Percentiles rank a stretch among this genome's conserved stretches.
Conservation (phyloP, 176 grass and related monocot species). For the Urochloa ruziziensis region DNA sequence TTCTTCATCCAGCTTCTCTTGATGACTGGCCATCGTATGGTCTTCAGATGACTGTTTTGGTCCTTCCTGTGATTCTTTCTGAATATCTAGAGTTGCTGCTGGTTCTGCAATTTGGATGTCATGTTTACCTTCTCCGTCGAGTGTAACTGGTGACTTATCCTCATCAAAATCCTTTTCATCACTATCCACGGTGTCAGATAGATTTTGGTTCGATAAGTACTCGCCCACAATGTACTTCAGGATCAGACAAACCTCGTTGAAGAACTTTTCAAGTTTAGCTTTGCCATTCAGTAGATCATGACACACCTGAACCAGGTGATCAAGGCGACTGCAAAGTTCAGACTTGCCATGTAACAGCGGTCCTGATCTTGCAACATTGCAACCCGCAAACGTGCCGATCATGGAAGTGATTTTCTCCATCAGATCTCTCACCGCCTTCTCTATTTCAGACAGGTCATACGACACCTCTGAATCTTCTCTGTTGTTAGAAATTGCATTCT, state of each 20-base stretch:
- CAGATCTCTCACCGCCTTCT: conserved; percentile 16
- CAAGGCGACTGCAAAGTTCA: conserved; percentile 38
- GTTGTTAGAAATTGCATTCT: background rate
- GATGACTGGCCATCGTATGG: background rate
- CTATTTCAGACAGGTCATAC: conserved; percentile 3
- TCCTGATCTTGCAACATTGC: conserved; percentile 21
- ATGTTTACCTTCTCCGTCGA: background rate
- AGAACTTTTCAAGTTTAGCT: conserved; percentile 39
- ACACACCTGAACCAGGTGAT: conserved; percentile 48
- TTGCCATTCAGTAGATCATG: conserved; percentile 47
- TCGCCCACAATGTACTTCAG: conserved; percentile 49
- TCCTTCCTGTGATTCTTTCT: background rate
- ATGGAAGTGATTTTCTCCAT: conserved; percentile 11
- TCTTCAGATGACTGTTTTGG: background rate
- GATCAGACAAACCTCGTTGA: conserved; percentile 31
- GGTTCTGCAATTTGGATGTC: background rate
- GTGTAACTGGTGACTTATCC: background rate
- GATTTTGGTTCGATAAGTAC: conserved; percentile 42
- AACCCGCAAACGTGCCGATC: background rate
- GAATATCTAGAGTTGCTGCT: background rate
- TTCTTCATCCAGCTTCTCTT: conserved; percentile 25
- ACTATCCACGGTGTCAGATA: background rate
- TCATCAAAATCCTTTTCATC: conserved; percentile 24
- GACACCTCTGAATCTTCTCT: background rate
- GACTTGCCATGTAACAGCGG: background rate